Base-by-base conservation (phyloP, 306 rosid species). In the Pyrus communis region DNA sequence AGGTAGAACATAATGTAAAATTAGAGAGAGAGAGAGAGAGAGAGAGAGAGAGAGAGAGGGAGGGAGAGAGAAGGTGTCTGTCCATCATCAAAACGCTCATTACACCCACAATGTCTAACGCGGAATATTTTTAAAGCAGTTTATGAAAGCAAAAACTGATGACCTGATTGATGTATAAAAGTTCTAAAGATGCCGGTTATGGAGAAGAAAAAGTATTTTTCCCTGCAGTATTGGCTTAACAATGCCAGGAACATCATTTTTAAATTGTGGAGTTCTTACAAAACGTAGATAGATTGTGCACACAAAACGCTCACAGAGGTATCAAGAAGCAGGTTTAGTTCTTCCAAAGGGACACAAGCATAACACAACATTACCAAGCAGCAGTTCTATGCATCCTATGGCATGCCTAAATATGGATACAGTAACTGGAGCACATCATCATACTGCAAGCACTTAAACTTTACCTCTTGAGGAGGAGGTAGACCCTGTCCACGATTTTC, bases 381-480 rank as follows among this genome's bases (percentile, higher is more conserved):
- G 54, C 19, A 46, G 54, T 46, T 46, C 54, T 46, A 46, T 46
- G 2, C 54, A 46, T 46, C 51, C 51, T 12, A 45, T 45, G 46
- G 62, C 49, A 12, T 52, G 59, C 31, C 63, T 52, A 52, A 9
- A 18, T 7, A 25, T 1, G 64, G 10, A 54, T 76, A 46, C 46
- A 54, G 12, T 33, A 60, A 45, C 46, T 54, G 19, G 9, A 31
- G 21, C 19, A 62, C 64, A 60, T 58, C 42, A 45, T 38, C 17
- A 79, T 14, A 64, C 51, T 6, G 21, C 51, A 66, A 25, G 18
- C 62, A 79, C 57, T n/a, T 28, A 31, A 73, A 67, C 22, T 81
- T 70, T 87, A 95, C 99, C 93, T 93, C 99, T 33, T 86, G 97
- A 65, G 87, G 87, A 72, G 96, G 84, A 70, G 83, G 83, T 35